phyloP scores from a whole-genome alignment of 306 rosid species.

The Acacia melanoxylon region DNA sequence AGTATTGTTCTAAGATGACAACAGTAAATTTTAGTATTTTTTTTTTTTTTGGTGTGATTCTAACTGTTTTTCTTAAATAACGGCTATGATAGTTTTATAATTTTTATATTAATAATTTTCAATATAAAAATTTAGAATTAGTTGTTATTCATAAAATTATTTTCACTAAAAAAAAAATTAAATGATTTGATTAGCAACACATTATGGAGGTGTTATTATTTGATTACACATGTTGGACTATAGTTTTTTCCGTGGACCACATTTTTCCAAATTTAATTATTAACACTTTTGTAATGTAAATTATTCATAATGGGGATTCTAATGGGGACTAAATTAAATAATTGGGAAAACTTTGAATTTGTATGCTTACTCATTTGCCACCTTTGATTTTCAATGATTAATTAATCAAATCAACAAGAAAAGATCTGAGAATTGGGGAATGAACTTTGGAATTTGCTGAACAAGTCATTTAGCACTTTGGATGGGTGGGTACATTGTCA shows the following conservation, averaged over 20 bases:
- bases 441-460: constrained; percentile 11
- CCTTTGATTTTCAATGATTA: constrained; percentile 1
- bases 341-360: background rate
- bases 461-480: constrained; percentile 26
- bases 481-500: background rate
- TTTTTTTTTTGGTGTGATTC: background rate
- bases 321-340: background rate
- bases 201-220: background rate
- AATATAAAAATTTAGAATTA: background rate
- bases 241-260: background rate
- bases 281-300: too few relatives aligned
- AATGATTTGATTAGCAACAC: background rate
- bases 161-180: background rate
- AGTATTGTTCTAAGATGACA: background rate
- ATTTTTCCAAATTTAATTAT: background rate
- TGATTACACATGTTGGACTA: background rate
- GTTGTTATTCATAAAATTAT: background rate
- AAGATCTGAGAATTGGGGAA: background rate
- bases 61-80: background rate
- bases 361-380: constrained; percentile 34
- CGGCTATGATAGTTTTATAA: background rate
- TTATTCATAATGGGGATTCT: too few relatives aligned
- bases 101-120: background rate
- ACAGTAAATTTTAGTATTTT: too few relatives aligned
- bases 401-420: background rate